Evolutionary conservation across 768 basidiomycete genomes (phyloP).

Genomic region (Cystobasidium ongulense): DNA sequence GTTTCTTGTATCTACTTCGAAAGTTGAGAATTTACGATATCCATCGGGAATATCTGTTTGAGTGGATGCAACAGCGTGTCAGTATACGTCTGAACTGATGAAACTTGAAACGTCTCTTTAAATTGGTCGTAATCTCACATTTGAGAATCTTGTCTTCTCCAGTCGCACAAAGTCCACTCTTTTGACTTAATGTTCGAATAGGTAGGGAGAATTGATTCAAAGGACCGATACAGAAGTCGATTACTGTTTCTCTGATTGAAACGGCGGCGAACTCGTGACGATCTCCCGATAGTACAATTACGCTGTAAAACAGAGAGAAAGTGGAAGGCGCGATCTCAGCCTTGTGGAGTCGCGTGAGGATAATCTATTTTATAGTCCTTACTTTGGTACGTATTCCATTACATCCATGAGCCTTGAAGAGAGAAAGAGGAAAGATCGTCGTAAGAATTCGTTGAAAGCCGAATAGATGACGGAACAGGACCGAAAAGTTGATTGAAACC

Average conservation of each 20-base stretch:
- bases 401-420: slow-evolving; percentile 50
- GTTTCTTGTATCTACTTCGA: slow-evolving; percentile 63
- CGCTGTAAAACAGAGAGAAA: slow-evolving; percentile 17
- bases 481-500: too few relatives aligned
- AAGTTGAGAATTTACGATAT: slow-evolving; percentile 62
- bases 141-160: slow-evolving; percentile 41
- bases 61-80: neutral
- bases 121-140: slow-evolving; percentile 29
- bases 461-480: too few relatives aligned
- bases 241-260: slow-evolving; percentile 46
- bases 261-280: slow-evolving; percentile 68
- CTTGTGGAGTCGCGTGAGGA: neutral
- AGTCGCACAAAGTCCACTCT: slow-evolving; percentile 34
- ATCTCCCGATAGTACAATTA: slow-evolving; percentile 53
- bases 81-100: neutral
- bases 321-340: too few relatives aligned
- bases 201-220: slow-evolving; percentile 54
- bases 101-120: neutral
- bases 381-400: slow-evolving; percentile 60
- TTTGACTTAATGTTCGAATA: slow-evolving; percentile 37
- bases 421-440: neutral
- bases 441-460: too few relatives aligned
- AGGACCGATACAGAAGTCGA: slow-evolving; percentile 64
- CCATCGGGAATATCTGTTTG: slow-evolving; percentile 55
- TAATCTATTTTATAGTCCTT: neutral